Conservation (phyloP, 2,329 filamentous ascomycete species). For the Decorospora gaudefroyi region DNA sequence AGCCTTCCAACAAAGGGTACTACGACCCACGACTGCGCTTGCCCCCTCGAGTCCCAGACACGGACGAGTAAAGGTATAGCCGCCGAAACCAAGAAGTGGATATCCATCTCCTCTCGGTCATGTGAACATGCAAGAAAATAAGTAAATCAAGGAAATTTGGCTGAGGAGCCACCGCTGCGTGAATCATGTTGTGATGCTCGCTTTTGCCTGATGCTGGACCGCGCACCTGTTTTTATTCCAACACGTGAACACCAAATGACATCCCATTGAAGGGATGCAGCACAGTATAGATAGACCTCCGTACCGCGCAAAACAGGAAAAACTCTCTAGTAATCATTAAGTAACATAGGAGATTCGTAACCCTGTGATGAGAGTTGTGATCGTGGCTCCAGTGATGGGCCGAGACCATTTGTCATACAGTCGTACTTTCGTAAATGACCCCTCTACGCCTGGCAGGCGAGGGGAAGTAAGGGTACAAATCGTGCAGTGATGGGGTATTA, state of each 20-base stretch:
- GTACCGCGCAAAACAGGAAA: conserved; percentile 18
- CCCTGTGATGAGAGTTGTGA: conserved; percentile 29
- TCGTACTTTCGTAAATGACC: conserved; percentile 46
- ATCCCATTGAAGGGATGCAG: conserved; percentile 29
- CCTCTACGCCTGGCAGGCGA: conserved; percentile 13
- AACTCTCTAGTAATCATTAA: conserved; percentile 31
- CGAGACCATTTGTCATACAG: conserved; percentile 42
- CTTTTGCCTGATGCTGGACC: conserved; percentile 20
- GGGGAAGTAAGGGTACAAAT: conserved; percentile 41
- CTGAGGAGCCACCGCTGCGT: conserved; percentile 43
- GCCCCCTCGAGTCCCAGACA: conserved; percentile 30
- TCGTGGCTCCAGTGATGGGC: conserved; percentile 40
- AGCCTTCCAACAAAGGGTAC: conserved; percentile 15
- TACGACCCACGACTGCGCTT: conserved; percentile 39
- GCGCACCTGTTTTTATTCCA: conserved; percentile 13
- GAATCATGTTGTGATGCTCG: conserved; percentile 29
- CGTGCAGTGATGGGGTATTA: conserved; percentile 28
- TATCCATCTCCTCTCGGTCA: conserved; percentile 27
- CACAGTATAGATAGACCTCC: conserved; percentile 17
- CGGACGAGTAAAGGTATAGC: conserved; percentile 36
- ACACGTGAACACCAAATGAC: conserved; percentile 21
- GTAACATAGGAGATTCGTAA: conserved; percentile 46
- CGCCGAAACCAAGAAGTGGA: conserved; percentile 37
- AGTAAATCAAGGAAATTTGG: conserved; percentile 25
- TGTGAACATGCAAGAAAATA: conserved; percentile 24